Percentiles rank a stretch among this genome's conserved stretches.
phyloP scores from a whole-genome alignment of 129 eudicot species.

The Scalesia atractyloides region DNA sequence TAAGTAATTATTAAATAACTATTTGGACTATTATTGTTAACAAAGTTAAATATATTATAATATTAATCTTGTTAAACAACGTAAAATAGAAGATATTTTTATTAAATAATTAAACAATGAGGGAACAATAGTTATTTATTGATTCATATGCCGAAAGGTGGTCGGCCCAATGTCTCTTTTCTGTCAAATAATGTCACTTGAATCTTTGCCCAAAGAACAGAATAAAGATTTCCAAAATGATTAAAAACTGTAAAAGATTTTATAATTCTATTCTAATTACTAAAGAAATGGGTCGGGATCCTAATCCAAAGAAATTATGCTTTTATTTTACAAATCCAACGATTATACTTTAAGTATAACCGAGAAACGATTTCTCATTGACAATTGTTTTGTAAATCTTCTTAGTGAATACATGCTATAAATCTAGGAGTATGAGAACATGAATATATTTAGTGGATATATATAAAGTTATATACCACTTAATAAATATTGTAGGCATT shows the following conservation, averaged over 20 bases:
- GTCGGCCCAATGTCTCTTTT: conserved; percentile 44
- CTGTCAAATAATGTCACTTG: conserved; percentile 25
- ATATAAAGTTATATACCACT: no score
- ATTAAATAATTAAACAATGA: not conserved
- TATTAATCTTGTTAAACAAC: conserved; percentile 3
- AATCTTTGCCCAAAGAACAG: conserved; percentile 27
- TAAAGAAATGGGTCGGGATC: not conserved
- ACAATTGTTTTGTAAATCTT: no score
- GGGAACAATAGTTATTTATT: conserved; percentile 23
- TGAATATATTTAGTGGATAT: no score
- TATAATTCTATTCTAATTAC: not conserved
- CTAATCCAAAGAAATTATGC: no score
- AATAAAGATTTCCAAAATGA: conserved; percentile 25
- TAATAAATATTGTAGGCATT: no score
- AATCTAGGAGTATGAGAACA: no score
- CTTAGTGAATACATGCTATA: no score
- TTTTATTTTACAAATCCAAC: no score
- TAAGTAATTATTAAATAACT: not conserved
- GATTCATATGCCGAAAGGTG: conserved; percentile 42
- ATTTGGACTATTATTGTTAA: not conserved
- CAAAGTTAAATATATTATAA: not conserved
- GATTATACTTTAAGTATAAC: no score
- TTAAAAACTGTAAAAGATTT: not conserved
- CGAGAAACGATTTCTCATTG: no score
- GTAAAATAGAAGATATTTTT: not conserved